Evolutionary conservation across 176 grass and related monocot species (phyloP), one percentile per base, ranked within the genome.

Genomic region (Paspalum vaginatum): DNA sequence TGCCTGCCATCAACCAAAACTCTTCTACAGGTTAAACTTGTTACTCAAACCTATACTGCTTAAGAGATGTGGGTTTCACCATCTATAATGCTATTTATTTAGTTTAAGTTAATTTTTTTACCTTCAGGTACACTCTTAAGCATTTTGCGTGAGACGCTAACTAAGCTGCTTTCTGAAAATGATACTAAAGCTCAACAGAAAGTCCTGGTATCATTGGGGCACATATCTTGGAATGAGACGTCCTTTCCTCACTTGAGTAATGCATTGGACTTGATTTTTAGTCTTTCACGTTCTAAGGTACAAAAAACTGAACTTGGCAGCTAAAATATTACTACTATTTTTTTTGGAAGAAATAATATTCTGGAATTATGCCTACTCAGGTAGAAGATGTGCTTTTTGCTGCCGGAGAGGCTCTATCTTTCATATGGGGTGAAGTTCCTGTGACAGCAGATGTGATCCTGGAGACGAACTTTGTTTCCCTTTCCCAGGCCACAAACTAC

Each of bases 381-480:
- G 95, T 97, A 11, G 95, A 97, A 88, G 91, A 97, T 82, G 85
- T 97, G 54, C 91, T 97, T 77, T 97, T 97, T 90, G 83, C 95
- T 82, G 88, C 89, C 43, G 95, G 94, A 4, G 95, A 97, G 80
- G 95, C 95, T 54, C 67, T 94, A 76, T 94, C 91, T 87, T 97
- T 94, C 84, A 97, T 97, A 94, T 97, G 95, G 95, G 91, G 91
- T 41, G 87, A 91, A 76, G 87, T 97, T 73, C 89, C 95, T 70
- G 83, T 94, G 55, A 88, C 91, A 51, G 76, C 87, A 73, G 87
- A 97, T 81, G 70, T 88, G 64, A 89, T 97, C 87, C 80, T 97
- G 68, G 89, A 92, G 88, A 87, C 91, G 39, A 97, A 97, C 67
- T 97, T 87, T 80, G 83, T 72, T 88, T 97, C 95, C 70, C 91